Evolutionary conservation across 257 asterid genomes (phyloP).

Genomic region (Scutellaria galericulata): DNA sequence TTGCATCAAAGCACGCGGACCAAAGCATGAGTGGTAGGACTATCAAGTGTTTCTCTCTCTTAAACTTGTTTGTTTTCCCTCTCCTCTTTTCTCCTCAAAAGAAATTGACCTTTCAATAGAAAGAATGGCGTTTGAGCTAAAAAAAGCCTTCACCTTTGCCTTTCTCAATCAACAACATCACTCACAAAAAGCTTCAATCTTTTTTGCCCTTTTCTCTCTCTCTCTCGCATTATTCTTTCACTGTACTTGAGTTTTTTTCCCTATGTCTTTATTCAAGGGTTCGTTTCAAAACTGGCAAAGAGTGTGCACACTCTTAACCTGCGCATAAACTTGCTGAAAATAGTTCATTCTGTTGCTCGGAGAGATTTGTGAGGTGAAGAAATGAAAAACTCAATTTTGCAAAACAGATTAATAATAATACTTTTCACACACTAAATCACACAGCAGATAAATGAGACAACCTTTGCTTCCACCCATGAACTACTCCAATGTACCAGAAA

Average conservation of each 20-base stretch:
- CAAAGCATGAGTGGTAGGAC: constrained; percentile 83
- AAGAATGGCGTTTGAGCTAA: constrained; percentile 52
- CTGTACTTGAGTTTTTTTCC: constrained; percentile 5
- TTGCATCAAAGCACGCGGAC: constrained; percentile 90
- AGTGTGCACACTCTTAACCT: constrained; percentile 63
- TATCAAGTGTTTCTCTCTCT: constrained; percentile 49
- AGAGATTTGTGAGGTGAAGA: constrained; percentile 39
- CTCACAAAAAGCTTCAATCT: constrained; percentile 46
- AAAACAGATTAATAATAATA: constrained; percentile 48
- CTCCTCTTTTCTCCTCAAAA: constrained; percentile 43
- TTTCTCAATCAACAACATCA: constrained; percentile 46
- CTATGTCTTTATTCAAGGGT: constrained; percentile 6
- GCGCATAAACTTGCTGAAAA: constrained; percentile 48
- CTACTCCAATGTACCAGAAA: constrained; percentile 36
- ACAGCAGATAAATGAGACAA: constrained; percentile 34
- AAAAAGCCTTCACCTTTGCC: constrained; percentile 45
- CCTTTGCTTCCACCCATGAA: constrained; percentile 47
- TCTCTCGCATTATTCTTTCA: constrained; percentile 19
- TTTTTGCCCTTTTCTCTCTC: constrained; percentile 7
- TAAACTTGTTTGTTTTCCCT: background rate
- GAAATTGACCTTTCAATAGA: constrained; percentile 83
- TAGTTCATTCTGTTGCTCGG: constrained; percentile 49
- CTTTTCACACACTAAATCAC: constrained; percentile 9
- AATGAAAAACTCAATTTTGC: constrained; percentile 23
- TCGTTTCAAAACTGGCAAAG: constrained; percentile 38